phyloP scores from a whole-genome alignment of 805 yeast genomes.

The Wickerhamomyces ciferrii region DNA sequence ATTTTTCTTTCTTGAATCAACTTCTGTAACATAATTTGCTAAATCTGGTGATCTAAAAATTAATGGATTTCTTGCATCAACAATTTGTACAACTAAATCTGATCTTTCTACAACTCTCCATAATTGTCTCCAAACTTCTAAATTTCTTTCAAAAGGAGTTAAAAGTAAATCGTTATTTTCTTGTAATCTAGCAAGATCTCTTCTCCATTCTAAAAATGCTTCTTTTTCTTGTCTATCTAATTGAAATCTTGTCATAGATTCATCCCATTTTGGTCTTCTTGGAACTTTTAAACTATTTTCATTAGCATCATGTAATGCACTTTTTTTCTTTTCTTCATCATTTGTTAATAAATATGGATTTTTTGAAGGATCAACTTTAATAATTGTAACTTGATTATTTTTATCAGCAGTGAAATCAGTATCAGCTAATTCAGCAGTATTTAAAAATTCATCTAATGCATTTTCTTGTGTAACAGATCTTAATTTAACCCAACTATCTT shows the following conservation, averaged over 20 bases:
- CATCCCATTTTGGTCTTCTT: constrained; percentile 85
- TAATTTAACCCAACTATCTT: constrained; percentile 84
- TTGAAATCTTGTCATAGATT: constrained; percentile 63
- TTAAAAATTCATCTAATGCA: constrained; percentile 88
- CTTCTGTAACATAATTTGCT: constrained; percentile 75
- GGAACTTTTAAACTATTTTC: constrained; percentile 80
- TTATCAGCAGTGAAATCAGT: constrained; percentile 94
- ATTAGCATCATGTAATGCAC: constrained; percentile 59
- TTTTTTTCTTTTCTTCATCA: constrained; percentile 59
- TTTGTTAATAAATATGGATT: constrained; percentile 59
- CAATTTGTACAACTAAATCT: constrained; percentile 92
- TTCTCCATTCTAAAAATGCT: constrained; percentile 91
- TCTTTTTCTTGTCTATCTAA: constrained; percentile 85
- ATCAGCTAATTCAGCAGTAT: constrained; percentile 93
- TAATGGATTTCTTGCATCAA: constrained; percentile 93
- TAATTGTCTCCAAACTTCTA: constrained; percentile 96
- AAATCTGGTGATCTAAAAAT: constrained; percentile 85
- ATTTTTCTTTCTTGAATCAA: constrained; percentile 72
- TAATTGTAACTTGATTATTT: constrained; percentile 75
- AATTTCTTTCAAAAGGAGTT: constrained; percentile 95
- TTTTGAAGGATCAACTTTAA: constrained; percentile 55
- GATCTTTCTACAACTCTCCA: constrained; percentile 98
- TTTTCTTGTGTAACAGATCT: constrained; percentile 94
- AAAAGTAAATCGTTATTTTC: constrained; percentile 79
- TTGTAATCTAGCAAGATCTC: constrained; percentile 79